Base-by-base conservation (phyloP, 106 monocot species). In the Allium sativum region DNA sequence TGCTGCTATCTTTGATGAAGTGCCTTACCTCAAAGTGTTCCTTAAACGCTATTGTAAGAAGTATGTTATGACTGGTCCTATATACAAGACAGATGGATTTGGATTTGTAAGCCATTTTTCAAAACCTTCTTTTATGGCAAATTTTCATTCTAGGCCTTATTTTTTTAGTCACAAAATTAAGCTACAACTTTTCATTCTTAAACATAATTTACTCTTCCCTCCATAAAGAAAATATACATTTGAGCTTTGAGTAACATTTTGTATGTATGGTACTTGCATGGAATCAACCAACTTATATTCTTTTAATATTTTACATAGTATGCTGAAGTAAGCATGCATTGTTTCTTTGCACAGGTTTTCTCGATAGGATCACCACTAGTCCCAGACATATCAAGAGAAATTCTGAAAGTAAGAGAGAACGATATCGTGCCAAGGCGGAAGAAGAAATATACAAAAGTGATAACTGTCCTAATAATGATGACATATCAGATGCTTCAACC, bases 31-130 rank as follows among this genome's bases (percentile, higher is more conserved):
- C 7, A 92, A 74, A 46, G 52, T 92, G 15, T 88, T 92, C 61
- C 87, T 88, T 22, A 66, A 61, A 4, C 52, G 68, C 31, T 79
- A 79, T 46, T 75, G 79, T 53, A 55, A 64, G 17, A 68, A 79
- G 9, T 92, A 74, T 52, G 45, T 70, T 48, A 81, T 82, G 79
- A 68, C 80, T 66, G 92, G 92, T 2, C 78, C 76, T 2, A 79
- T 67, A 12, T 81, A 84, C 60, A 78, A 77, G 65, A 72, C 64
- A n/a, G 81, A 70, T 55, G 92, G 92, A 61, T 92, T 92, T 70
- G 92, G 92, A 13, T 92, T 87, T 65, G 87, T 87, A 66, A 77
- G 91, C 68, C n/a, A n/a, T n/a, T n/a, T n/a, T n/a, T n/a, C n/a
- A n/a, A n/a, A n/a, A n/a, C n/a, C n/a, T n/a, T n/a, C n/a, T n/a